phyloP scores from a whole-genome alignment of 2,329 filamentous ascomycete species.

The Parastagonospora avenae region DNA sequence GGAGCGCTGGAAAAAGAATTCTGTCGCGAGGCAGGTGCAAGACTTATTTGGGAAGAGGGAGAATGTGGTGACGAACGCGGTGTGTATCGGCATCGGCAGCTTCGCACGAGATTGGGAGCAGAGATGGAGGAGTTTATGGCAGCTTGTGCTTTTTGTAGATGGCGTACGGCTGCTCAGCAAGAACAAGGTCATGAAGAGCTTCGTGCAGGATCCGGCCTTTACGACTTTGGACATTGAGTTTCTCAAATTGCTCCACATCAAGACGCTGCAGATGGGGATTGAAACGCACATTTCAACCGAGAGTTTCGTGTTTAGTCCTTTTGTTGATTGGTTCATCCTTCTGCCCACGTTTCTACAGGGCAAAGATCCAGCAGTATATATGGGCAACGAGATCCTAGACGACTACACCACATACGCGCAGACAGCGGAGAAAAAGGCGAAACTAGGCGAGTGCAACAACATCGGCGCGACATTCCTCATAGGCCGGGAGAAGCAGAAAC shows the following conservation, averaged over 20 bases:
- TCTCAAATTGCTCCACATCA: slow-evolving; percentile 28
- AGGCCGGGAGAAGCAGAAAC: slow-evolving; percentile 14
- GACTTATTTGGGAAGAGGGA: slow-evolving; percentile 14
- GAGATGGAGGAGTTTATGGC: slow-evolving; percentile 42
- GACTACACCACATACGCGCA: slow-evolving; percentile 35
- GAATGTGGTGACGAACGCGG: slow-evolving; percentile 26
- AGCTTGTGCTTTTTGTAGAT: slow-evolving; percentile 43
- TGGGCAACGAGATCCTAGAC: slow-evolving; percentile 44
- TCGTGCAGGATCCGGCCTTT: slow-evolving; percentile 45
- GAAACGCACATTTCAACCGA: slow-evolving; percentile 23
- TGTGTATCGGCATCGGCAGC: slow-evolving; percentile 46
- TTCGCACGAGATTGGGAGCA: slow-evolving; percentile 44
- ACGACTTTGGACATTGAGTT: slow-evolving; percentile 38
- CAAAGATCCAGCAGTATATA: slow-evolving; percentile 38
- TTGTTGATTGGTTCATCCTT: slow-evolving; percentile 44
- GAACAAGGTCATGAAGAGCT: slow-evolving; percentile 11
- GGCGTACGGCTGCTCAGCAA: slow-evolving; percentile 19
- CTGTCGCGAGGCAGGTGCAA: slow-evolving; percentile 26
- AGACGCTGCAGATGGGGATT: slow-evolving; percentile 14
- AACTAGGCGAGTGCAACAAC: slow-evolving; percentile 33
- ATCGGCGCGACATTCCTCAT: slow-evolving; percentile 33
- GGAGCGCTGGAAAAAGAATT: slow-evolving; percentile 28
- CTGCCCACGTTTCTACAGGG: slow-evolving; percentile 36
- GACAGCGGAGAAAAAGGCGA: slow-evolving; percentile 26
- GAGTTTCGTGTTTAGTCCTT: slow-evolving; percentile 43